A percentile compares a stretch with the other conserved stretches of the same genome.
Conservation (phyloP, 2,329 filamentous ascomycete genomes). For the Epichloe baconii region DNA sequence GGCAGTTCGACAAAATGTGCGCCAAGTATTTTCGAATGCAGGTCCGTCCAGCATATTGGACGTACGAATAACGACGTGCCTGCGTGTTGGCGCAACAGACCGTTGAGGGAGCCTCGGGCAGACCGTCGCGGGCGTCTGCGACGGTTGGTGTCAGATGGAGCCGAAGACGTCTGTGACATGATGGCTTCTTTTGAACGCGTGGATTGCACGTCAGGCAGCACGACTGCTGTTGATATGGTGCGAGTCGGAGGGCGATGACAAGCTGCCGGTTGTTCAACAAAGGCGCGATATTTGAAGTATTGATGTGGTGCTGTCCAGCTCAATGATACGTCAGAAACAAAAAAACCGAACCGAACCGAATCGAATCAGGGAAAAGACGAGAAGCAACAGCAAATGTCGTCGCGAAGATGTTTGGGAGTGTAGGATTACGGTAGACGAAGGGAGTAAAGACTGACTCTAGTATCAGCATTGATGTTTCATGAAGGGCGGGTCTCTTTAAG, state of each 20-base stretch:
- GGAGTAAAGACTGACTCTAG: constrained; percentile 15
- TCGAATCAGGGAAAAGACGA: background rate
- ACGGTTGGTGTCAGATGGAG: background rate
- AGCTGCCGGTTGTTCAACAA: constrained; percentile 10
- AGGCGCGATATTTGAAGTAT: constrained; percentile 14
- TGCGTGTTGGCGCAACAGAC: constrained; percentile 35
- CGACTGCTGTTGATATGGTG: background rate
- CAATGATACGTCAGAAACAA: background rate
- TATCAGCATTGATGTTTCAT: constrained; percentile 12
- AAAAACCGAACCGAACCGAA: background rate
- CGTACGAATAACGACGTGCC: constrained; percentile 35
- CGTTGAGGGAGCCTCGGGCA: constrained; percentile 36
- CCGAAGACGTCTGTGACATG: background rate
- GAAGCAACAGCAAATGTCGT: background rate
- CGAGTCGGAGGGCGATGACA: constrained; percentile 8
- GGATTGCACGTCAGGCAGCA: constrained; percentile 11
- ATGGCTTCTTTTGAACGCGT: constrained; percentile 10
- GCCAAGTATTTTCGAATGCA: constrained; percentile 34
- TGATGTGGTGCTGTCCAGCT: background rate
- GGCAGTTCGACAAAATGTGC: constrained; percentile 31
- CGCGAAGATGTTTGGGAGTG: background rate
- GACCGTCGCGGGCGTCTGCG: constrained; percentile 16
- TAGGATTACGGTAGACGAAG: background rate
- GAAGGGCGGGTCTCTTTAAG: background rate
- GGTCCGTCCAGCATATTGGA: constrained; percentile 43